phyloP scores from a whole-genome alignment of 2,329 filamentous ascomycete species.

The Exophiala viscosa region DNA sequence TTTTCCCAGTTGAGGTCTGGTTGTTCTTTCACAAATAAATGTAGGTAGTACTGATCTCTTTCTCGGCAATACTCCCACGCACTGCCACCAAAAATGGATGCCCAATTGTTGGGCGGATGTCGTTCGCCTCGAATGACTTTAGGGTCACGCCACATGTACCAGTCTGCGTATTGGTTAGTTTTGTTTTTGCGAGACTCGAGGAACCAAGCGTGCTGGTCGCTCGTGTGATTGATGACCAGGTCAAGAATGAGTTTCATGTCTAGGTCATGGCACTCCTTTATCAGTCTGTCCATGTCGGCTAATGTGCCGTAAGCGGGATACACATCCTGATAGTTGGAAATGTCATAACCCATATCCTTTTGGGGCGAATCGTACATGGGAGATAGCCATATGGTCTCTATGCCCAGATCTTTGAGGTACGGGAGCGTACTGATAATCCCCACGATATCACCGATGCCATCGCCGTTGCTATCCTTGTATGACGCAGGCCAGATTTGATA shows the following conservation, averaged over 20 bases:
- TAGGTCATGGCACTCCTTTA: constrained; percentile 56
- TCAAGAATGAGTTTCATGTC: constrained; percentile 71
- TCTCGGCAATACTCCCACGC: constrained; percentile 29
- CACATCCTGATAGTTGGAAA: constrained; percentile 64
- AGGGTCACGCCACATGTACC: constrained; percentile 63
- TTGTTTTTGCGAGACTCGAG: constrained; percentile 44
- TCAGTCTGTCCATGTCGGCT: constrained; percentile 61
- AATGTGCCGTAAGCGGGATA: constrained; percentile 65
- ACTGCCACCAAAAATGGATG: constrained; percentile 38
- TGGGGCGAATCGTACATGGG: constrained; percentile 63
- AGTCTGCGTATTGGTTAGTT: constrained; percentile 53
- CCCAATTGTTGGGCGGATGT: constrained; percentile 59
- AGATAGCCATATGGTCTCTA: constrained; percentile 38
- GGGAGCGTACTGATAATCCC: constrained; percentile 33
- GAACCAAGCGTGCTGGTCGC: constrained; percentile 57
- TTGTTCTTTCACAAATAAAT: constrained; percentile 67
- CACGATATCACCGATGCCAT: constrained; percentile 35
- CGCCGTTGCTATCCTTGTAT: constrained; percentile 36
- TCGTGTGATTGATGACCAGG: constrained; percentile 75
- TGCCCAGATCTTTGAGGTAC: constrained; percentile 33
- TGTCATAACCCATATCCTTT: constrained; percentile 66
- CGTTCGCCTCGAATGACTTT: constrained; percentile 54
- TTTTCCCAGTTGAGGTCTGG: constrained; percentile 80
- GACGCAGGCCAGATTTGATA: constrained; percentile 35
- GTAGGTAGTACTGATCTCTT: constrained; percentile 61